Base-by-base conservation (phyloP, 1,284 basidiomycete species). In the Coriolopsis trogii region DNA sequence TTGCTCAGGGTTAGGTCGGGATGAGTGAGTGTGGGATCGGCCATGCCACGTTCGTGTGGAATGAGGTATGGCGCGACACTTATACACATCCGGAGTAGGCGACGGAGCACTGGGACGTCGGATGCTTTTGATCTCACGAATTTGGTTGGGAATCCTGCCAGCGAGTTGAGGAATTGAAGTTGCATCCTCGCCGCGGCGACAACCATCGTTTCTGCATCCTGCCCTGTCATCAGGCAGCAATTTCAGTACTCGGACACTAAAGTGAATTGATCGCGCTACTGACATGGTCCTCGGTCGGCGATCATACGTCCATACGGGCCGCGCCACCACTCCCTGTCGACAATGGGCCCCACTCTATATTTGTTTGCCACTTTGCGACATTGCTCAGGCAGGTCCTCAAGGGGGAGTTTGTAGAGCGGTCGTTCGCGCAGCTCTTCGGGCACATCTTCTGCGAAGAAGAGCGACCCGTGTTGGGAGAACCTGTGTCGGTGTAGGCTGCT, bases 271-370 rank as follows among this genome's bases (percentile, higher is more conserved):
- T 4, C 28, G 18, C 12, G 7, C 10, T 26, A 30, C 38, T 20
- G 37, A 54, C 52, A 54, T 37, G 52, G 52, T 15, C 52, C 52
- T 13, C 52, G 42, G 23, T 54, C 26, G 3, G 47, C 52, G 20
- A 46, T 26, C 8, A 54, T 20, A 10, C n/a, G 5, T 3, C 34
- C 42, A 26, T 49, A 49, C 6, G 15, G 4, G 8, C 31, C 23
- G 7, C 47, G 40, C 47, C 45, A 52, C 51, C 51, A 52, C n/a
- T 47, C 44, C 8, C 51, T 39, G 31, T 47, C 10, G 12, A 23
- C 44, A 7, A 45, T 47, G 6, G 51, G 45, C 9, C 51, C 51
- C 15, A 52, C 43, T 3, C 23, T 4, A 16, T 47, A 47, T 29
- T 47, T 52, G 18, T 6, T 10, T 6, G 30, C 21, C 24, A 38